phyloP scores from a whole-genome alignment of 371 early-diverging fungal genomes.

The Globomyces sp. region DNA sequence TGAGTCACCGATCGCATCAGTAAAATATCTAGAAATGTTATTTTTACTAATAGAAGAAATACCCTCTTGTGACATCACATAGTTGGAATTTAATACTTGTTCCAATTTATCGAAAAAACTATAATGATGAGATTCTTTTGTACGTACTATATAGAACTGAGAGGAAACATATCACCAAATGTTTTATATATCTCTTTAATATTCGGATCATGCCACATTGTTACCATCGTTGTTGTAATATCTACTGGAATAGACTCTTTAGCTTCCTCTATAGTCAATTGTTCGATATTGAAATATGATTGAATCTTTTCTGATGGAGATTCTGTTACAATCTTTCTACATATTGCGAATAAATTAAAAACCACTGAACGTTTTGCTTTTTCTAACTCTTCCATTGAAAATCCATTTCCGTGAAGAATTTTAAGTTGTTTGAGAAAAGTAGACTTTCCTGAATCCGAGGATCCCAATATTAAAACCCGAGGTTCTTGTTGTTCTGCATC shows the following conservation, averaged over 20 bases:
- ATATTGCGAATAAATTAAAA: too few species aligned
- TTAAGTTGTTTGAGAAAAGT: constrained; percentile 38
- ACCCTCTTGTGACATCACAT: constrained; percentile 18
- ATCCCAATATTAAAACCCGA: constrained; percentile 33
- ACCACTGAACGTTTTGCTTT: too few species aligned
- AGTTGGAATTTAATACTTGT: neutral
- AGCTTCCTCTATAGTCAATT: too few species aligned
- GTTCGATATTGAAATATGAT: too few species aligned
- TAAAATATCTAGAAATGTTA: constrained; percentile 27
- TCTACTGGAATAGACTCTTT: too few species aligned
- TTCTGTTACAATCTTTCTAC: too few species aligned
- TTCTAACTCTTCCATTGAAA: constrained; percentile 4
- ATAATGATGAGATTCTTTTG: neutral
- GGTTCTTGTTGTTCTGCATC: constrained; percentile 18
- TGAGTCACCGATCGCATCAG: constrained; percentile 30
- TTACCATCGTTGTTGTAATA: too few species aligned
- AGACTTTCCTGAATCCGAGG: constrained; percentile 33
- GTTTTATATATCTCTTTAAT: too few species aligned
- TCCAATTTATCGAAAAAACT: constrained; percentile 10
- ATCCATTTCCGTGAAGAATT: constrained; percentile 36
- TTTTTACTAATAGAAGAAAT: neutral
- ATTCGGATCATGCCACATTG: too few species aligned
- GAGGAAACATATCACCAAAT: too few species aligned
- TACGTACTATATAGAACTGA: too few species aligned
- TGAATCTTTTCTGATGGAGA: too few species aligned